Evolutionary conservation across 225 moss, liverwort and hornwort species (phyloP), one percentile per base, ranked within the genome.

Genomic region (Bryoerythrophyllum caledonicum): DNA sequence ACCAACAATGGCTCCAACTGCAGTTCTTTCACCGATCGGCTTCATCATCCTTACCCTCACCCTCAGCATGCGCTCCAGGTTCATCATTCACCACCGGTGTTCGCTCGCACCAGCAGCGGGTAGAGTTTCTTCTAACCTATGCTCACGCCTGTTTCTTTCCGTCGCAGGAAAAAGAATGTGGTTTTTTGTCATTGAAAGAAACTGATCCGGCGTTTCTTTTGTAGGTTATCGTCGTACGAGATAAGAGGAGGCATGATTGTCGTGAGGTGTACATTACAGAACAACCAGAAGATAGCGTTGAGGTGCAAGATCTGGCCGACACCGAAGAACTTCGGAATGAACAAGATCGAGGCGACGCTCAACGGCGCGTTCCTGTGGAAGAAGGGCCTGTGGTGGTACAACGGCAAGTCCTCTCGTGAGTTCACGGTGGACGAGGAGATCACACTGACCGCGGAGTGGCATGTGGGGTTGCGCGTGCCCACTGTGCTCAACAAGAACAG

Each of bases 241-340:
- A 80, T 88, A 61, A 61, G 72, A 16, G 85, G 80, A 0, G 84
- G 84, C 65, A 69, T 76, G 48, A 85, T 87, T 41, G 20, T 87
- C 60, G 82, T 87, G 3, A 80, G 80, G 71, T 85, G 82, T 80
- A 78, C 66, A 0, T 35, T 87, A 11, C 78, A 72, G 25, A 75
- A 80, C 65, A 79, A 68, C 48, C 56, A 70, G 55, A 85, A 80
- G 75, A 66, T 88, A 9, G 85, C 80, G 12, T 52, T 88, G 60
- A 80, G 88, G 51, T 88, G 88, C 46, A 88, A 88, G 48, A 16
- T 88, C 52, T 88, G 88, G 88, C 88, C 88, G 41, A 88, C 85
- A 24, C 82, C 82, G 23, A 82, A 88, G 70, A 88, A 88, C 70
- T 59, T 88, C 72, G 88, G 88, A 70, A 70, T 88, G 82, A 88